Conservation (phyloP, 495 filamentous ascomycete species). For the Clavariopsis aquatica region DNA sequence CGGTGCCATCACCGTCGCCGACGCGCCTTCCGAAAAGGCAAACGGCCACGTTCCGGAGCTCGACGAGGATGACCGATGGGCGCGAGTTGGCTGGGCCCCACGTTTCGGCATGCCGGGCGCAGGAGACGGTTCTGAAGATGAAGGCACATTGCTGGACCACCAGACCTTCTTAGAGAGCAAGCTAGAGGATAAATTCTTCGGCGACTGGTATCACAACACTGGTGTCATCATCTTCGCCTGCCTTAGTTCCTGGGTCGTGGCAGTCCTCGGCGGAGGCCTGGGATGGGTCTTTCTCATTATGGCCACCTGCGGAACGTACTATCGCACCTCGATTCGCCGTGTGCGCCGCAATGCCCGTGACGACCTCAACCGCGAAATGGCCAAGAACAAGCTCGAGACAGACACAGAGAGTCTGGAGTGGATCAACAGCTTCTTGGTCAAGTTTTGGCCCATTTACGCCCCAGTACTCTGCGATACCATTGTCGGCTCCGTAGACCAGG, state of each 20-base stretch:
- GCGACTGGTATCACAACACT: slow-evolving; percentile 98
- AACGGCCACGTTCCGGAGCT: slow-evolving; percentile 59
- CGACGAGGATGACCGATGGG: slow-evolving; percentile 58
- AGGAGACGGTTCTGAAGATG: slow-evolving; percentile 54
- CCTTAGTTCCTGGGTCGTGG: slow-evolving; percentile 84
- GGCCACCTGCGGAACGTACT: slow-evolving; percentile 90
- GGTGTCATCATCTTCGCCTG: slow-evolving; percentile 91
- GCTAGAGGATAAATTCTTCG: slow-evolving; percentile 87
- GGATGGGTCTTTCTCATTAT: slow-evolving; percentile 92
- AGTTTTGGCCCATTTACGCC: slow-evolving; percentile 99
- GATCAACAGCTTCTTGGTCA: slow-evolving; percentile 98
- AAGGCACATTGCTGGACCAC: slow-evolving; percentile 77
- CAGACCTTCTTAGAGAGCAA: slow-evolving; percentile 82
- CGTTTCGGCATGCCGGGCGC: slow-evolving; percentile 63
- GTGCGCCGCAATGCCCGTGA: slow-evolving; percentile 96
- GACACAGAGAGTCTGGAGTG: slow-evolving; percentile 94
- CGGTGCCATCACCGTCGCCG: slow-evolving; percentile 52
- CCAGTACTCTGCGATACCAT: slow-evolving; percentile 90
- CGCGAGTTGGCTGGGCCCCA: slow-evolving; percentile 84
- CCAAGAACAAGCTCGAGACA: slow-evolving; percentile 82
- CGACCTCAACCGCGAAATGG: slow-evolving; percentile 90
- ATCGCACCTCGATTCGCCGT: slow-evolving; percentile 89
- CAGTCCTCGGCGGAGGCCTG: slow-evolving; percentile 83
- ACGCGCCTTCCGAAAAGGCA: slow-evolving; percentile 47
- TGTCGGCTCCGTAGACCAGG: slow-evolving; percentile 90